Percentiles rank a stretch among this genome's conserved stretches.
Conservation (phyloP, 768 basidiomycete genomes). For the Leccinum rimulosum region DNA sequence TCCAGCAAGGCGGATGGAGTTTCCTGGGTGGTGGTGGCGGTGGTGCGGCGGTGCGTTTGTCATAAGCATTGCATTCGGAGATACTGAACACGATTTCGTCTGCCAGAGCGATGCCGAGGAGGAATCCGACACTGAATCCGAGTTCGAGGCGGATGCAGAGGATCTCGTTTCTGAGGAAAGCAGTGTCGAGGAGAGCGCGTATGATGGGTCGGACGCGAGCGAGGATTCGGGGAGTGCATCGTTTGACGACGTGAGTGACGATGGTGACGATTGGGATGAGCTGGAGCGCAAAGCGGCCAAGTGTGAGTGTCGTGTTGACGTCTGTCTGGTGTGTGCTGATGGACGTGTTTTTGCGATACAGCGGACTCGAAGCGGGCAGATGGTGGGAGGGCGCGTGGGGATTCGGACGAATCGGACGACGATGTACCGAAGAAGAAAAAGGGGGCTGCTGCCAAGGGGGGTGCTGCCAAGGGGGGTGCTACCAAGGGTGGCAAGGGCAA, state of each 20-base stretch:
- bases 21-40: conserved; percentile 66
- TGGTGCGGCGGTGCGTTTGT: conserved; percentile 58
- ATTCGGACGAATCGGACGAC: conserved; percentile 53
- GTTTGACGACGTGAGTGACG: conserved; percentile 61
- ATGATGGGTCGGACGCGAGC: conserved; percentile 51
- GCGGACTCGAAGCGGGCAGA: conserved; percentile 50
- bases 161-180: conserved; percentile 41
- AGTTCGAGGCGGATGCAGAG: conserved; percentile 54
- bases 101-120: conserved; percentile 56
- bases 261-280: conserved; percentile 95
- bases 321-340: background rate
- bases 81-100: conserved; percentile 39
- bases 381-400: conserved; percentile 38
- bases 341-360: conserved; percentile 16
- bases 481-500: conserved; percentile 35
- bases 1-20: conserved; percentile 98
- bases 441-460: conserved; percentile 17
- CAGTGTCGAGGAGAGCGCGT: conserved; percentile 54
- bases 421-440: conserved; percentile 49
- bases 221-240: conserved; percentile 64
- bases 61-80: background rate
- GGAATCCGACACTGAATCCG: conserved; percentile 66
- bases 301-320: conserved; percentile 42
- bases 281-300: conserved; percentile 89
- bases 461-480: conserved; percentile 16